Percentiles rank a stretch among this genome's conserved stretches.
Evolutionary conservation across 306 rosid genomes (phyloP).

Genomic region (Canavalia ensiformis): DNA sequence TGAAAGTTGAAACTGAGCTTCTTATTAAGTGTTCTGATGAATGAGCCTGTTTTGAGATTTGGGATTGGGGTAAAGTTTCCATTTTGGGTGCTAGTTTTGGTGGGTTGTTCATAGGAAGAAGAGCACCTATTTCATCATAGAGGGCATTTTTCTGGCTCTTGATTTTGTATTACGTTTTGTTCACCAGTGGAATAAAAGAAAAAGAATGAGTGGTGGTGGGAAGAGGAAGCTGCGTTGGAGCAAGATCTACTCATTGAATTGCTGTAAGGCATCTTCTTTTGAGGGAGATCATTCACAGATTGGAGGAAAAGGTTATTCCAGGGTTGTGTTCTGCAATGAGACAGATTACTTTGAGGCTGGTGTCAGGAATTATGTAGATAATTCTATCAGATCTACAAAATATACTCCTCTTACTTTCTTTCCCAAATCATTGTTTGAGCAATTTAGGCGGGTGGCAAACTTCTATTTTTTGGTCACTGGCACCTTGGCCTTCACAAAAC

Average conservation of each 20-base stretch:
- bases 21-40: conserved; percentile 8
- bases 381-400: conserved; percentile 83
- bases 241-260: conserved; percentile 82
- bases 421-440: conserved; percentile 96
- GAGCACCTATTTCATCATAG: not conserved
- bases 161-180: conserved; percentile 4
- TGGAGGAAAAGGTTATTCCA: conserved; percentile 84
- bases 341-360: conserved; percentile 65
- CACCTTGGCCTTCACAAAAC: conserved; percentile 73
- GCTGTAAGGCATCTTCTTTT: conserved; percentile 62
- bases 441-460: conserved; percentile 96
- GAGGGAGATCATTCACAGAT: conserved; percentile 75
- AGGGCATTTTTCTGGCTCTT: conserved; percentile 7
- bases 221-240: conserved; percentile 70
- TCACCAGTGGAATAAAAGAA: conserved; percentile 12
- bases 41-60: conserved; percentile 30
- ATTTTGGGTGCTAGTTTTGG: conserved; percentile 26
- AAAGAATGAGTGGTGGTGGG: conserved; percentile 63
- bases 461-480: conserved; percentile 87
- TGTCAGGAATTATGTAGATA: conserved; percentile 64
- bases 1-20: not conserved
- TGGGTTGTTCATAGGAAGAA: not conserved
- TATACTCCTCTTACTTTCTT: conserved; percentile 80
- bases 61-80: conserved; percentile 16
- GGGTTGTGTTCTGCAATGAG: conserved; percentile 82